Conservation (phyloP, 352 stramenopile species). For the Phytophthora megakarya region DNA sequence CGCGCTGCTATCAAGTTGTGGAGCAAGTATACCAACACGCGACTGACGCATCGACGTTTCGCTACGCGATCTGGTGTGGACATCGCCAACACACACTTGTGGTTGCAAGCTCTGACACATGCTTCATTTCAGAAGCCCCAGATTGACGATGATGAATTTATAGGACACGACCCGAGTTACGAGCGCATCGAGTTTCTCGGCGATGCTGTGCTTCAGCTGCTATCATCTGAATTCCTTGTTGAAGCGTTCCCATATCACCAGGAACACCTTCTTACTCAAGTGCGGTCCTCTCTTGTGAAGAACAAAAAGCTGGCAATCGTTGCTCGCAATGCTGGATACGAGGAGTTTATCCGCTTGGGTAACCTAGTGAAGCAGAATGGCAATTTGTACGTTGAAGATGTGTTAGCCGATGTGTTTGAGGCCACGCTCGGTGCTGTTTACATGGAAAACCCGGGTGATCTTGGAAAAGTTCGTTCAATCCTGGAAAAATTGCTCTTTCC, state of each 20-base stretch:
- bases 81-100: conserved; percentile 73
- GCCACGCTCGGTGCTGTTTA: conserved; percentile 78
- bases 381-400: conserved; percentile 75
- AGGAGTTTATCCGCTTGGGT: conserved; percentile 76
- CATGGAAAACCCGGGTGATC: conserved; percentile 65
- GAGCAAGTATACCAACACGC: conserved; percentile 49
- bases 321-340: conserved; percentile 58
- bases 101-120: conserved; percentile 81
- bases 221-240: conserved; percentile 81
- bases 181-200: conserved; percentile 88
- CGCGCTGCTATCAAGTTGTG: conserved; percentile 53
- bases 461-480: conserved; percentile 67
- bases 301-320: conserved; percentile 77
- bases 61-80: conserved; percentile 46
- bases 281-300: conserved; percentile 84
- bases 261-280: conserved; percentile 78
- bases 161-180: conserved; percentile 74
- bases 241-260: conserved; percentile 84
- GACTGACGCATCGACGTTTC: conserved; percentile 66
- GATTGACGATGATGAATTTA: conserved; percentile 71
- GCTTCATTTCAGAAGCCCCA: conserved; percentile 74
- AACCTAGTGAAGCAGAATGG: conserved; percentile 59
- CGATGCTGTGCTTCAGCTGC: conserved; percentile 79
- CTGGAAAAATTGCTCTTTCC: conserved; percentile 70
- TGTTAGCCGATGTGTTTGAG: conserved; percentile 83